Conservation (phyloP, 495 filamentous ascomycete species). For the Aspergillus kassunensis region DNA sequence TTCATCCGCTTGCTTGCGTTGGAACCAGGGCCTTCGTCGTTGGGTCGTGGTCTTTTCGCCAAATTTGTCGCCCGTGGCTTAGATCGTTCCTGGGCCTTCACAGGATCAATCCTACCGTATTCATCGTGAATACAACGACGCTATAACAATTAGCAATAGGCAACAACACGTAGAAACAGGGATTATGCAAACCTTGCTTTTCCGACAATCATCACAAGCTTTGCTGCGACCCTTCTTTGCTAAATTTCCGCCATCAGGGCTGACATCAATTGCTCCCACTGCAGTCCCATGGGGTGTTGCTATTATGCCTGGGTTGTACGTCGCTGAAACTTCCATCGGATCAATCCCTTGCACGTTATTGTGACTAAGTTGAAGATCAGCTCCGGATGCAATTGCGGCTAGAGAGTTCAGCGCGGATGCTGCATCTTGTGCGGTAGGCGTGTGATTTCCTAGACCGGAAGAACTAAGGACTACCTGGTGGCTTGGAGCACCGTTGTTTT, state of each 20-base stretch:
- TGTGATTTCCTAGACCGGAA: conserved; percentile 31
- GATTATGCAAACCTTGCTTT: conserved; percentile 54
- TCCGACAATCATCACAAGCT: conserved; percentile 63
- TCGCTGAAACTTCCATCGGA: conserved; percentile 28
- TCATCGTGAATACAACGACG: conserved; percentile 67
- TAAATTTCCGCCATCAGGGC: conserved; percentile 31
- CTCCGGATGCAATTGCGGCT: conserved; percentile 41
- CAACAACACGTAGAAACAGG: background rate
- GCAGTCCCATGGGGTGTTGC: conserved; percentile 26
- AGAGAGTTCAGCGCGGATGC: conserved; percentile 44
- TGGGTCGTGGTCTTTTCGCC: conserved; percentile 44
- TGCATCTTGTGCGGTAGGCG: conserved; percentile 41
- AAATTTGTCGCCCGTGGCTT: conserved; percentile 52
- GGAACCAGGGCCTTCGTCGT: conserved; percentile 29
- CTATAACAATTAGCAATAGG: conserved; percentile 31
- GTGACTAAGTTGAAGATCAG: conserved; percentile 29
- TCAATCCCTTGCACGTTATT: conserved; percentile 20
- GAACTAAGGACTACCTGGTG: conserved; percentile 28
- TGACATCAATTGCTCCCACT: conserved; percentile 30
- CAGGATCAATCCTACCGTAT: conserved; percentile 58
- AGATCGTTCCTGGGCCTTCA: conserved; percentile 57
- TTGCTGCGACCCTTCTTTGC: conserved; percentile 56
- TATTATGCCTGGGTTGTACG: conserved; percentile 25
- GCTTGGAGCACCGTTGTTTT: conserved; percentile 27
- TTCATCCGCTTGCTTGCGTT: conserved; percentile 34